Percentiles rank a stretch among this genome's conserved stretches.
phyloP scores from a whole-genome alignment of 1,284 basidiomycete genomes.

The Porogramme epimiltina region DNA sequence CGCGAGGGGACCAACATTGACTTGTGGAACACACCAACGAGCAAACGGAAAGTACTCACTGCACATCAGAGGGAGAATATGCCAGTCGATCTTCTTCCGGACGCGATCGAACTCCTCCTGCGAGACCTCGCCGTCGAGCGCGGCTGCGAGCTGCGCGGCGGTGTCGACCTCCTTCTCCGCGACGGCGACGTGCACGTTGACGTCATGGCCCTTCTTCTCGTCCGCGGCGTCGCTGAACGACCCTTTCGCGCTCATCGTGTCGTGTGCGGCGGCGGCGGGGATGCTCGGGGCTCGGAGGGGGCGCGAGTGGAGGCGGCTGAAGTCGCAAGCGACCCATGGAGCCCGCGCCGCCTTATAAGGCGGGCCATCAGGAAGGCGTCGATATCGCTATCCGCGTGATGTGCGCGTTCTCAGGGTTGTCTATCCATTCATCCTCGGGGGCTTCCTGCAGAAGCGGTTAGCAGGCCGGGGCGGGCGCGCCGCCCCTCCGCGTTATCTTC shows the following conservation, averaged over 20 bases:
- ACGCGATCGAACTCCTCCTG: conserved; percentile 51
- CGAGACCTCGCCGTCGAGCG: conserved; percentile 43
- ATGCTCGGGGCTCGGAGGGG: not conserved
- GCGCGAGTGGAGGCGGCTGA: not conserved
- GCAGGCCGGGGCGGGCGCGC: too few relatives aligned
- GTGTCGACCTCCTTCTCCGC: conserved; percentile 51
- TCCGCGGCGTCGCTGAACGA: conserved; percentile 19
- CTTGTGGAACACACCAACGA: too few relatives aligned
- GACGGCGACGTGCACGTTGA: conserved; percentile 26
- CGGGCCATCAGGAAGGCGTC: conserved; percentile 9
- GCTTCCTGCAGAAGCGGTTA: too few relatives aligned
- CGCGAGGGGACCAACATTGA: not conserved
- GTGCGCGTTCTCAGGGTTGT: conserved; percentile 12
- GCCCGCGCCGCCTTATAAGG: conserved; percentile 3
- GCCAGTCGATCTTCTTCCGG: conserved; percentile 65
- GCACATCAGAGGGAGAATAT: conserved; percentile 72
- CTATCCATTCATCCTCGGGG: too few relatives aligned
- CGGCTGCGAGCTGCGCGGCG: conserved; percentile 53
- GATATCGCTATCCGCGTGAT: conserved; percentile 19
- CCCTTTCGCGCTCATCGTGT: conserved; percentile 17
- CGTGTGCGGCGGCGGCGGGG: not conserved
- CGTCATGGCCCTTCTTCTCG: conserved; percentile 25
- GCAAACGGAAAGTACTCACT: conserved; percentile 42
- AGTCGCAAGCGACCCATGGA: conserved; percentile 1
- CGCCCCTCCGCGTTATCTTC: too few relatives aligned